Conservation (phyloP, 2,329 filamentous ascomycete genomes). For the Ophiostoma ips region DNA sequence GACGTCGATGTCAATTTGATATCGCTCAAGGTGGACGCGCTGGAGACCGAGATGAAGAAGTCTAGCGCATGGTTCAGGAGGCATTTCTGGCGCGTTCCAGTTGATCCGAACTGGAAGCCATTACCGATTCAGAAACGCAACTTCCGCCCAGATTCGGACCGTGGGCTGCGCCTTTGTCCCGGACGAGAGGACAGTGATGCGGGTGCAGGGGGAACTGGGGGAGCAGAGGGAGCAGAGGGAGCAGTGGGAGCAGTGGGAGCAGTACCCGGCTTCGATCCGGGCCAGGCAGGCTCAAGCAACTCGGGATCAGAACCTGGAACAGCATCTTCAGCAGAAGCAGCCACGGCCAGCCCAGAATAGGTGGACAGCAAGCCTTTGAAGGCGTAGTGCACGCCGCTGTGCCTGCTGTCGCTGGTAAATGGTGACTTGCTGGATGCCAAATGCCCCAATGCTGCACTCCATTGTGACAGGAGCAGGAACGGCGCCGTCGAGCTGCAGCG, state of each 20-base stretch:
- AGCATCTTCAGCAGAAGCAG: constrained; percentile 5
- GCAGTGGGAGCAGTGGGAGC: background rate
- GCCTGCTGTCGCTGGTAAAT: constrained; percentile 6
- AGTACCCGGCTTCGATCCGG: background rate
- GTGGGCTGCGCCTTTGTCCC: background rate
- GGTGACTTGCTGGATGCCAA: background rate
- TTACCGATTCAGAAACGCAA: background rate
- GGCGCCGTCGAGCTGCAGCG: background rate
- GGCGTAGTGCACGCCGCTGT: constrained; percentile 5
- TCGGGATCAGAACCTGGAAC: background rate
- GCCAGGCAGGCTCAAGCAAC: background rate
- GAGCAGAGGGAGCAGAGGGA: too few relatives aligned
- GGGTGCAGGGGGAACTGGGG: too few relatives aligned
- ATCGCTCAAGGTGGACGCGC: background rate
- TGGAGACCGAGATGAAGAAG: background rate
- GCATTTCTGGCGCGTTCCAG: background rate
- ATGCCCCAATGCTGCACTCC: constrained; percentile 5
- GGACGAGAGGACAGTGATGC: background rate
- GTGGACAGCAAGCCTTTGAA: too few relatives aligned
- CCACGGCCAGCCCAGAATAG: too few relatives aligned
- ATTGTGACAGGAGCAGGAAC: background rate
- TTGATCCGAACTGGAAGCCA: background rate
- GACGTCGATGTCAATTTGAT: background rate
- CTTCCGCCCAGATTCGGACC: background rate
- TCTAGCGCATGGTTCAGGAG: too few relatives aligned